A percentile compares a stretch with the other conserved stretches of the same genome.
These are phyloP conservation scores for Drechslerella stenobrocha DNA, from an alignment of 2,329 filamentous ascomycete species.

Conservation along the genomic window DNA sequence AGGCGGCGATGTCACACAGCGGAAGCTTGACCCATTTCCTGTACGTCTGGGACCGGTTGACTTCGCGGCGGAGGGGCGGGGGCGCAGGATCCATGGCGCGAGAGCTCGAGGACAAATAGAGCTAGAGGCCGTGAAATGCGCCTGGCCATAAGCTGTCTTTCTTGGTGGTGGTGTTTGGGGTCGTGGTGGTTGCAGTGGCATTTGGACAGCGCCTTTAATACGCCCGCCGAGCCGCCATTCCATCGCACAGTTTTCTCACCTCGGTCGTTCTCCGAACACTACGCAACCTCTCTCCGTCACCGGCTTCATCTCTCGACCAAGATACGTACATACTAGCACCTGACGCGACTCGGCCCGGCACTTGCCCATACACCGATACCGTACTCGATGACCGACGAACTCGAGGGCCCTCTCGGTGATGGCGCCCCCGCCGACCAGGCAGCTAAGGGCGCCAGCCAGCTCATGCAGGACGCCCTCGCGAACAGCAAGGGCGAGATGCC, in stretches of 20 bases:
- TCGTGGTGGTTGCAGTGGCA: constrained; percentile 7
- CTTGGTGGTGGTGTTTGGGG: constrained; percentile 2
- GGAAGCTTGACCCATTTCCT: constrained; percentile 42
- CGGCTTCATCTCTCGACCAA: constrained; percentile 5
- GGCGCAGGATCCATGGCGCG: constrained; percentile 23
- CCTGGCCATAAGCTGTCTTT: not conserved
- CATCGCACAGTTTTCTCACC: constrained; percentile 27
- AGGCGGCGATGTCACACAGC: constrained; percentile 36
- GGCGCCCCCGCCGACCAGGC: constrained; percentile 4
- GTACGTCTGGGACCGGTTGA: constrained; percentile 37
- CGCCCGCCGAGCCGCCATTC: constrained; percentile 13
- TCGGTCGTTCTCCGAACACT: constrained; percentile 46
- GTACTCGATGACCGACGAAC: constrained; percentile 28
- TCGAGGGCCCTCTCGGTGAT: constrained; percentile 20
- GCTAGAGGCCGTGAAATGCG: no score
- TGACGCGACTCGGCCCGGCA: no score
- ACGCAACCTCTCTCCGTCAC: constrained; percentile 16
- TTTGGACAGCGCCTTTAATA: constrained; percentile 20
- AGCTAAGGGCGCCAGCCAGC: constrained; percentile 39
- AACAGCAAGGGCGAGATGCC: constrained; percentile 49
- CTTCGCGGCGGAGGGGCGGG: constrained; percentile 21
- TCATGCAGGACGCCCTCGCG: constrained; percentile 47
- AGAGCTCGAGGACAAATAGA: not conserved
- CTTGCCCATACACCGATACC: not conserved
- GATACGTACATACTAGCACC: no score